Percentiles rank a stretch among this genome's conserved stretches.
Evolutionary conservation across 176 grass and related monocot species (phyloP).

Genomic region (Chrysopogon serrulatus): DNA sequence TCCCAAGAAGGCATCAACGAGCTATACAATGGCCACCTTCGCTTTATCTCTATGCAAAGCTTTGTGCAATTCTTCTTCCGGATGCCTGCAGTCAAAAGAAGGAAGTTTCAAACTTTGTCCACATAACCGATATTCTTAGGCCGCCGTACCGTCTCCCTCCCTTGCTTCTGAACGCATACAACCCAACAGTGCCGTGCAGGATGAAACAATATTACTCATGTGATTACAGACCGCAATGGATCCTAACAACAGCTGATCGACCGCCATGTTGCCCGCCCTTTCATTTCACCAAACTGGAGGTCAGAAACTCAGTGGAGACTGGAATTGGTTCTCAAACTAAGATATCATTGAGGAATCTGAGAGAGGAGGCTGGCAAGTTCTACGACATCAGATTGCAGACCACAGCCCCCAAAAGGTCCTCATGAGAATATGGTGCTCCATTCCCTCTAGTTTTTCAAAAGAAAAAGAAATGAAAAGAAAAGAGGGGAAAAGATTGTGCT

Average conservation of each 20-base stretch:
- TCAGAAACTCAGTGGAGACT: constrained; percentile 31
- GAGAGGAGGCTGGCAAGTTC: constrained; percentile 29
- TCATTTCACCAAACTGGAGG: constrained; percentile 10
- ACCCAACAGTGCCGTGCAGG: neutral
- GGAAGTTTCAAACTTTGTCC: constrained; percentile 43
- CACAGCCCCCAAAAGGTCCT: constrained; percentile 54
- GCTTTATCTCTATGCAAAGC: constrained; percentile 53
- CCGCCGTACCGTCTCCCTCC: neutral
- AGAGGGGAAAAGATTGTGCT: constrained; percentile 33
- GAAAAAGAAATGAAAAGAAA: constrained; percentile 16
- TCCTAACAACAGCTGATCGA: neutral
- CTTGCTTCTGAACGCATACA: constrained; percentile 16
- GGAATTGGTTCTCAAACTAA: constrained; percentile 37
- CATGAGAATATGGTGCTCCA: constrained; percentile 67
- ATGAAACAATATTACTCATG: neutral
- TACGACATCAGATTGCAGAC: constrained; percentile 27
- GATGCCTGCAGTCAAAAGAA: constrained; percentile 84
- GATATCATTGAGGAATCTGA: constrained; percentile 36
- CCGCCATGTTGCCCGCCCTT: constrained; percentile 21
- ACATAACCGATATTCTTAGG: constrained; percentile 31
- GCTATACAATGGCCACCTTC: constrained; percentile 49
- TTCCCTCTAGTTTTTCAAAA: constrained; percentile 41
- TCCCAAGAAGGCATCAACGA: constrained; percentile 62
- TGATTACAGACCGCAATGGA: neutral
- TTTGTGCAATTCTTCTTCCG: constrained; percentile 70